Base-by-base conservation (phyloP, 208 protist species). In the Wallacemonas sp. region DNA sequence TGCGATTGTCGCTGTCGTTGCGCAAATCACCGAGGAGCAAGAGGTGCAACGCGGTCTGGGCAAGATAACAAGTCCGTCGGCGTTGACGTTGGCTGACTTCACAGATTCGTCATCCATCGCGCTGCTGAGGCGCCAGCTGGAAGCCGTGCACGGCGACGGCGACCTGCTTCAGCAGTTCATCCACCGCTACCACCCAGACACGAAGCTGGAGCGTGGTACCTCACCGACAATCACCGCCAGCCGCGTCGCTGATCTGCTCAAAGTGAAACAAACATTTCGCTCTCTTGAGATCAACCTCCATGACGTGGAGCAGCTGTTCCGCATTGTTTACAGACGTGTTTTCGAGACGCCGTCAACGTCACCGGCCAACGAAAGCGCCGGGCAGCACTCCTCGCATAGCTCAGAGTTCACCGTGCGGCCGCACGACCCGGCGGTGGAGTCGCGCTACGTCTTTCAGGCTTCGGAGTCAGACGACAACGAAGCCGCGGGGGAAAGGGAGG, bases 241-340 rank as follows among this genome's bases (percentile, higher is more conserved):
- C n/a, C 50, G 50, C 50, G 55, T 62, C 24, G 55, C 55, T 9
- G 61, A 66, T 3, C 22, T 70, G 45, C 45, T 73, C 24, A 67
- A 63, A 33, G 75, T 76, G 48, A 73, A 77, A 50, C 69, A 78
- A 26, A 71, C 69, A n/a, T 45, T 80, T 45, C 75, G 79, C 24
- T 57, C 72, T 4, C 42, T 48, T 6, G 37, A 44, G 22, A 62
- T 76, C 41, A 80, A 73, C 44, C 41, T 85, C 0, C 67, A 76
- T 9, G 79, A 85, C 38, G 75, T 68, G 52, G 58, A 85, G 65
- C 74, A 66, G 27, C 57, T 85, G n/a, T 61, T 85, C 36, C 71
- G 71, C 10, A 71, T 79, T 46, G 68, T 66, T 21, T 85, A 74
- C 55, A 68, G 63, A 13, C 50, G 66, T 3, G 50, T 63, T 36